A percentile compares a stretch with the other conserved stretches of the same genome.
phyloP scores from a whole-genome alignment of 2,329 filamentous ascomycete genomes.

The Zasmidium cellare region DNA sequence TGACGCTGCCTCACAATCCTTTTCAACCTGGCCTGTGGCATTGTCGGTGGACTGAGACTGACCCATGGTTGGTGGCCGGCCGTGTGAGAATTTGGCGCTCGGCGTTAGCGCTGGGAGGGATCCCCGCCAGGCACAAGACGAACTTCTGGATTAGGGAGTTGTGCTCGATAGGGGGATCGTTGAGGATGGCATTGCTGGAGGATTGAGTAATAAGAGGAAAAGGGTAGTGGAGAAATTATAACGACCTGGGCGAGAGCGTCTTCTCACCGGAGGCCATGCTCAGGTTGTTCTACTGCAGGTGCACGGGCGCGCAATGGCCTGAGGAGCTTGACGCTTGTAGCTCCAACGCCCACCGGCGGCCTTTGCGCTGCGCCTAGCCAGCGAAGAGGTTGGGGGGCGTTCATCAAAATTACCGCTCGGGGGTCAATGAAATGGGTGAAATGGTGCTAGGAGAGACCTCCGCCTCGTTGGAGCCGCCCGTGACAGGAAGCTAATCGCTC shows the following conservation, averaged over 20 bases:
- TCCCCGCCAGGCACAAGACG: neutral
- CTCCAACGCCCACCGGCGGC: neutral
- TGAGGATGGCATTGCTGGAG: neutral
- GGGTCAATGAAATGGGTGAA: neutral
- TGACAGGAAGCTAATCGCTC: no score
- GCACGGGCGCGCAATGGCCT: neutral
- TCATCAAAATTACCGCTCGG: no score
- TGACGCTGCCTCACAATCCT: constrained; percentile 3
- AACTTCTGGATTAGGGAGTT: neutral
- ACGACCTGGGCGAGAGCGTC: neutral
- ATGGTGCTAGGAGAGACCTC: neutral
- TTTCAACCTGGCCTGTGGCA: neutral
- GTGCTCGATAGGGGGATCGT: neutral
- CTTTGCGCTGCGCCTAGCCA: neutral
- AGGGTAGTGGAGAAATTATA: neutral
- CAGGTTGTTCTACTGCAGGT: constrained; percentile 4
- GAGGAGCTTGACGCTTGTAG: neutral
- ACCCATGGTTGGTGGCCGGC: neutral
- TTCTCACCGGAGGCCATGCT: neutral
- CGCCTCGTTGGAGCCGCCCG: neutral
- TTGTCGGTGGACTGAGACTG: neutral
- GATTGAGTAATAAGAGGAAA: neutral
- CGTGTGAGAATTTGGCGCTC: neutral
- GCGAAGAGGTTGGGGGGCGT: neutral
- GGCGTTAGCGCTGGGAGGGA: neutral